Percentiles rank a stretch among this genome's conserved stretches.
phyloP scores from a whole-genome alignment of 495 filamentous ascomycete genomes.

The Talaromyces wortmannii region DNA sequence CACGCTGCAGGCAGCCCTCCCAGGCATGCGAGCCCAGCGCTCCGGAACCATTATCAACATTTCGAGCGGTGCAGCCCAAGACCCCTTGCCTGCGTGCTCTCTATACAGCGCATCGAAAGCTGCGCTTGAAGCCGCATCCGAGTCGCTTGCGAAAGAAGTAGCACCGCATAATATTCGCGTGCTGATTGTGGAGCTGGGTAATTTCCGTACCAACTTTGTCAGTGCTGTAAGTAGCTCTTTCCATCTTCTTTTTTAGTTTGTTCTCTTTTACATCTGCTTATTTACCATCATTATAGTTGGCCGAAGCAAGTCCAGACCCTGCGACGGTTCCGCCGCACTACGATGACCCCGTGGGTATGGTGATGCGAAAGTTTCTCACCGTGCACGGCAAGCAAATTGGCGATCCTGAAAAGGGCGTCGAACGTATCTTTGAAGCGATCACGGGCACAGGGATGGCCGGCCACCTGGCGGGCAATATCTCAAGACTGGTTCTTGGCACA shows the following conservation, averaged over 20 bases:
- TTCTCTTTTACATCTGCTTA: background rate
- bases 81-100: conserved; percentile 5
- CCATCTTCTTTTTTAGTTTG: background rate
- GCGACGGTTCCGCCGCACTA: background rate
- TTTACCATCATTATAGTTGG: background rate
- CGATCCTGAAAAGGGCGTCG: conserved; percentile 31
- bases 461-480: conserved; percentile 9
- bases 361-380: background rate
- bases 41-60: conserved; percentile 39
- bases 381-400: conserved; percentile 20
- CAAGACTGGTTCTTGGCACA: conserved; percentile 12
- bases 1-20: conserved; percentile 31
- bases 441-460: conserved; percentile 24
- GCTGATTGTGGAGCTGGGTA: conserved; percentile 17
- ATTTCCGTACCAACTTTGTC: conserved; percentile 16
- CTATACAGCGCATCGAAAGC: conserved; percentile 20
- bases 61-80: conserved; percentile 14
- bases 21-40: conserved; percentile 31
- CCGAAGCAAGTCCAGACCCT: background rate
- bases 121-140: conserved; percentile 14
- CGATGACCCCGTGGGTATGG: background rate
- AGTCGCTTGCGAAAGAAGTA: conserved; percentile 12
- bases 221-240: background rate
- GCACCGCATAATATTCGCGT: conserved; percentile 9
- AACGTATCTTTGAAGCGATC: conserved; percentile 33